Percentiles rank a stretch among this genome's conserved stretches.
Evolutionary conservation across 805 yeast genomes (phyloP).

Genomic region (Sungouiozyma intestinalis): DNA sequence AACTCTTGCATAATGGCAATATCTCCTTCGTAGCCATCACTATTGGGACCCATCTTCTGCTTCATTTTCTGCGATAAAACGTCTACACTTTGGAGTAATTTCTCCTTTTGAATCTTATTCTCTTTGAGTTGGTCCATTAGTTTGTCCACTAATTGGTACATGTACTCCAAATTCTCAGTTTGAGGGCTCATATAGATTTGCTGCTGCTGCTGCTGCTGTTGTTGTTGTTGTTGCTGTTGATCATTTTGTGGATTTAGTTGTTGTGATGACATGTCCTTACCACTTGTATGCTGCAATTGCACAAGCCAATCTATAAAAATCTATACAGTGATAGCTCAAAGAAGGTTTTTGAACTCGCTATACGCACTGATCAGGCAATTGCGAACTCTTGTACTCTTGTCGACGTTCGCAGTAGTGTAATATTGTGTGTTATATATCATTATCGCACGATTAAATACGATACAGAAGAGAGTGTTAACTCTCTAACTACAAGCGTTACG

Average conservation of each 20-base stretch:
- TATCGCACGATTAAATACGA: too few relatives aligned
- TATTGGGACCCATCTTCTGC: constrained; percentile 4
- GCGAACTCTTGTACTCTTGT: too few relatives aligned
- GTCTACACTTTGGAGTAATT: constrained; percentile 13
- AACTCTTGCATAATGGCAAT: constrained; percentile 6
- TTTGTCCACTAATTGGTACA: constrained; percentile 16
- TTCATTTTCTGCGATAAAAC: constrained; percentile 11
- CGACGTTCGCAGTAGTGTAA: too few relatives aligned
- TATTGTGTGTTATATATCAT: too few relatives aligned
- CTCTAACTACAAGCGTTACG: too few relatives aligned
- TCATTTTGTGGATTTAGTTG: not conserved
- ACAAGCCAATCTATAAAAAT: not conserved
- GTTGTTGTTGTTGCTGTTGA: constrained; percentile 5
- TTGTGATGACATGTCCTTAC: not conserved
- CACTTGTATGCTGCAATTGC: not conserved
- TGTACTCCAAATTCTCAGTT: constrained; percentile 18
- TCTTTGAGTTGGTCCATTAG: constrained; percentile 11
- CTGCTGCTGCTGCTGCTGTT: constrained; percentile 13
- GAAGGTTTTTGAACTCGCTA: too few relatives aligned
- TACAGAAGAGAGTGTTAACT: too few relatives aligned
- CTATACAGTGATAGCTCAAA: too few relatives aligned
- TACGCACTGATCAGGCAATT: too few relatives aligned
- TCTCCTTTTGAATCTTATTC: constrained; percentile 15
- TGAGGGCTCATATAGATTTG: constrained; percentile 22
- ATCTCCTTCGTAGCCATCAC: constrained; percentile 6